Percentiles rank a stretch among this genome's conserved stretches.
Conservation (phyloP, 2,329 filamentous ascomycete species). For the Lachnellula arida region DNA sequence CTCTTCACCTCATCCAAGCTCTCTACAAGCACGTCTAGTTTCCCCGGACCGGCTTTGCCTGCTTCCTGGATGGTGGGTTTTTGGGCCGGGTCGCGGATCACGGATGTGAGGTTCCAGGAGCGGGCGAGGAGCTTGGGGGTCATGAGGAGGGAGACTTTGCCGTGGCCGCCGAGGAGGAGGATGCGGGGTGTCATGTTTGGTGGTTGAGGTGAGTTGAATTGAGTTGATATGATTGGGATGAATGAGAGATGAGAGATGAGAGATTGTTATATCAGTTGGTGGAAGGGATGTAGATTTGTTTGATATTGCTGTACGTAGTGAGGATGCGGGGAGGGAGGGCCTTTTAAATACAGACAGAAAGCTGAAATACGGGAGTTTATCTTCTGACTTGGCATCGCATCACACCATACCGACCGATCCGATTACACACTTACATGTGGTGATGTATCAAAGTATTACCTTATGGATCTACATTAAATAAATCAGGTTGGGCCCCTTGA, state of each 20-base stretch:
- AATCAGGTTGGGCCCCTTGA: too few species aligned
- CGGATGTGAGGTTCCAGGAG: slow-evolving; percentile 71
- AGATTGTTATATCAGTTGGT: not conserved
- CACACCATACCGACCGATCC: too few species aligned
- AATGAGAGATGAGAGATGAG: not conserved
- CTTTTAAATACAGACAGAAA: too few species aligned
- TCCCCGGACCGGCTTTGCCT: slow-evolving; percentile 48
- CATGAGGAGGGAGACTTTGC: slow-evolving; percentile 69
- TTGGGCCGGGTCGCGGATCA: slow-evolving; percentile 71
- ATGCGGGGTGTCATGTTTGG: slow-evolving; percentile 13
- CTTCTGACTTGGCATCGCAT: too few species aligned
- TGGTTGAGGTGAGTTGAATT: not conserved
- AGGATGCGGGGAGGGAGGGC: too few species aligned
- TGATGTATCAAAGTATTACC: too few species aligned
- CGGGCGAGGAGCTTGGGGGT: slow-evolving; percentile 71
- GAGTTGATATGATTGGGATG: too few species aligned
- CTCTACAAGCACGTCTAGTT: slow-evolving; percentile 61
- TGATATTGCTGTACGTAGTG: not conserved
- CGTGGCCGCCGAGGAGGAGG: slow-evolving; percentile 71
- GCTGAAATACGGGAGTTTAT: too few species aligned
- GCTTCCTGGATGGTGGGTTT: slow-evolving; percentile 53
- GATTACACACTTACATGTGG: too few species aligned
- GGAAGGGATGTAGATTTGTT: not conserved
- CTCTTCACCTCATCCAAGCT: slow-evolving; percentile 62
- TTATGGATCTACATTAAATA: too few species aligned